phyloP scores from a whole-genome alignment of 2,329 filamentous ascomycete genomes.

The Sclerotinia subarctica region DNA sequence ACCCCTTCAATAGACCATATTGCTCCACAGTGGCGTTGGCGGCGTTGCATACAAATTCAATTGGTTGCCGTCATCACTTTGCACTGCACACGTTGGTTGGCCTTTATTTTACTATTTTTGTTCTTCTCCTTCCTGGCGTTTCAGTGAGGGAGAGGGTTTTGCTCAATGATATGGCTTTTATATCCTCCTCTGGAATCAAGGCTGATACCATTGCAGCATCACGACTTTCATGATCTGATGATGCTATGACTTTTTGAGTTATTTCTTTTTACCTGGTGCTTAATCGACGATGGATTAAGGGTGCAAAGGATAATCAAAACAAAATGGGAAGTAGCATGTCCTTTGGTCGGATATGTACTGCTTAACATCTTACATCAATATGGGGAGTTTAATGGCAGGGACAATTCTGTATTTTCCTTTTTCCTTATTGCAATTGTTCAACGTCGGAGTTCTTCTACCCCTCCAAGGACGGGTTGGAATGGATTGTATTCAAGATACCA shows the following conservation, averaged over 20 bases:
- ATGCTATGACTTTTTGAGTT: slow-evolving; percentile 13
- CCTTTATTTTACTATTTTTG: slow-evolving; percentile 17
- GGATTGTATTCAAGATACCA: slow-evolving; percentile 20
- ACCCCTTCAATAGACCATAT: slow-evolving; percentile 28
- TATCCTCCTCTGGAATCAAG: slow-evolving; percentile 10
- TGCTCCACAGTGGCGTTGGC: slow-evolving; percentile 25
- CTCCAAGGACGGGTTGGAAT: background rate
- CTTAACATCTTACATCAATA: slow-evolving; percentile 15
- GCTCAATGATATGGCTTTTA: slow-evolving; percentile 14
- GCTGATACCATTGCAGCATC: slow-evolving; percentile 15
- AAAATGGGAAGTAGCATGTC: background rate
- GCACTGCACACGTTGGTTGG: slow-evolving; percentile 19
- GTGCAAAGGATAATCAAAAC: slow-evolving; percentile 8
- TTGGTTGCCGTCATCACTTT: slow-evolving; percentile 22
- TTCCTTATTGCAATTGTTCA: slow-evolving; percentile 9
- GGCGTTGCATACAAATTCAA: slow-evolving; percentile 26
- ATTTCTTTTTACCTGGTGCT: background rate
- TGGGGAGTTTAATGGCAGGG: slow-evolving; percentile 22
- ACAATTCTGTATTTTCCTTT: slow-evolving; percentile 7
- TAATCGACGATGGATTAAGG: background rate
- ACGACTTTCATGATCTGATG: slow-evolving; percentile 22
- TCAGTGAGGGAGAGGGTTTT: slow-evolving; percentile 14
- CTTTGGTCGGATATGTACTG: slow-evolving; percentile 9
- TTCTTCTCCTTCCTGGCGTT: slow-evolving; percentile 10
- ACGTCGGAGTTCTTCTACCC: slow-evolving; percentile 3